phyloP scores from a whole-genome alignment of 2,329 filamentous ascomycete genomes.

The Botrytis sinoallii region DNA sequence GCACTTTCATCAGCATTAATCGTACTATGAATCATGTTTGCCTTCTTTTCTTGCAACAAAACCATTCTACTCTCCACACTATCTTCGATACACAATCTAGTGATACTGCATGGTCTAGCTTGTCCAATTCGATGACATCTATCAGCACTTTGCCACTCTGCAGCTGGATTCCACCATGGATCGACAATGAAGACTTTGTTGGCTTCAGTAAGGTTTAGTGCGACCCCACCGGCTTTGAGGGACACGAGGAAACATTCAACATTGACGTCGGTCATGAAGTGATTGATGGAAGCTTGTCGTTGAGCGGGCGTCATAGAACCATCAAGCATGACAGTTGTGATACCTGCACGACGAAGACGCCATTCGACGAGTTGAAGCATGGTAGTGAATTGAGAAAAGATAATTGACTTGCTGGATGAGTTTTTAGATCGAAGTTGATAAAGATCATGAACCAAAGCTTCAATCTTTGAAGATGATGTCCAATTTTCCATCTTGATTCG shows the following conservation, averaged over 20 bases:
- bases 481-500: constrained; percentile 98
- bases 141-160: constrained; percentile 97
- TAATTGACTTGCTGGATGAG: constrained; percentile 91
- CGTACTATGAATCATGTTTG: constrained; percentile 94
- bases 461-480: constrained; percentile 98
- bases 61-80: constrained; percentile 96
- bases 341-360: constrained; percentile 92
- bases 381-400: constrained; percentile 95
- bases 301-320: constrained; percentile 95
- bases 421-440: constrained; percentile 90
- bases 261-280: constrained; percentile 93
- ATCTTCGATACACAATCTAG: constrained; percentile 91
- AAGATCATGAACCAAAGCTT: constrained; percentile 90
- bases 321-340: constrained; percentile 97
- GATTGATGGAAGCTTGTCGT: constrained; percentile 87
- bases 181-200: constrained; percentile 95
- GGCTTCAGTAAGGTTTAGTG: constrained; percentile 91
- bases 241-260: constrained; percentile 97
- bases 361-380: constrained; percentile 98
- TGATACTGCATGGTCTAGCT: constrained; percentile 89
- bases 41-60: constrained; percentile 95
- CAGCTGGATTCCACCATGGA: constrained; percentile 99
- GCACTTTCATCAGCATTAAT: constrained; percentile 91
- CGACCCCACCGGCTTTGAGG: constrained; percentile 92
- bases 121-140: constrained; percentile 94